Conservation (phyloP, 208 protist species). For the Crithidia sp. region DNA sequence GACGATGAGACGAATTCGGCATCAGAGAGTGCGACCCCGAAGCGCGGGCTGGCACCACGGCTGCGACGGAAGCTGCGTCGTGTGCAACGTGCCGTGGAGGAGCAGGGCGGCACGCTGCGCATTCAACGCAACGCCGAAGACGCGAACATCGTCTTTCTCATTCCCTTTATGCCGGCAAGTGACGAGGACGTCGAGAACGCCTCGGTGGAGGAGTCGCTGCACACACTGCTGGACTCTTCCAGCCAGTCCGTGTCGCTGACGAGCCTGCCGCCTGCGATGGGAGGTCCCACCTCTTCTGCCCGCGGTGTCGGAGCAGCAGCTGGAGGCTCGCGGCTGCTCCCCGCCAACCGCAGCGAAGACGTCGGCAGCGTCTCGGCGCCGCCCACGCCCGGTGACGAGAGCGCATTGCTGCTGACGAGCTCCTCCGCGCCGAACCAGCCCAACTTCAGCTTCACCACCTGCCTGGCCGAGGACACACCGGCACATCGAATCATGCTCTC, state of each 20-base stretch:
- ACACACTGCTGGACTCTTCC: slow-evolving; percentile 15
- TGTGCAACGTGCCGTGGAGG: slow-evolving; percentile 66
- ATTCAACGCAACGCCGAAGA: slow-evolving; percentile 43
- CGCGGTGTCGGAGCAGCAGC: neutral
- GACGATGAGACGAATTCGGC: slow-evolving; percentile 22
- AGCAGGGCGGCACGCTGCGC: slow-evolving; percentile 81
- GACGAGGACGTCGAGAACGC: slow-evolving; percentile 50
- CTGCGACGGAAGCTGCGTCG: slow-evolving; percentile 49
- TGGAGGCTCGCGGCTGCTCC: slow-evolving; percentile 4
- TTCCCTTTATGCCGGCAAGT: slow-evolving; percentile 74
- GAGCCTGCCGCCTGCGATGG: neutral
- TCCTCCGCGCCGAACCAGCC: slow-evolving; percentile 22
- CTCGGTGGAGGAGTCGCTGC: slow-evolving; percentile 35
- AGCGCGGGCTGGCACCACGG: slow-evolving; percentile 15
- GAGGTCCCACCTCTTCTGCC: neutral
- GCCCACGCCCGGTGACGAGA: slow-evolving; percentile 15
- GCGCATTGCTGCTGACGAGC: slow-evolving; percentile 17
- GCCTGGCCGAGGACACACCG: slow-evolving; percentile 82
- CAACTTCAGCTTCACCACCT: slow-evolving; percentile 78
- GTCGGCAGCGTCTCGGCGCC: slow-evolving; percentile 19
- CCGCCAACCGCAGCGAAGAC: slow-evolving; percentile 14
- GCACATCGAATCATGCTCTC: slow-evolving; percentile 90
- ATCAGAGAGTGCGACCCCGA: slow-evolving; percentile 9
- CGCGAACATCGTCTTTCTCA: slow-evolving; percentile 67
- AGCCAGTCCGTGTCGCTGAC: slow-evolving; percentile 15